Base-by-base conservation (phyloP, 768 basidiomycete species). In the Trametopsis cervina region DNA sequence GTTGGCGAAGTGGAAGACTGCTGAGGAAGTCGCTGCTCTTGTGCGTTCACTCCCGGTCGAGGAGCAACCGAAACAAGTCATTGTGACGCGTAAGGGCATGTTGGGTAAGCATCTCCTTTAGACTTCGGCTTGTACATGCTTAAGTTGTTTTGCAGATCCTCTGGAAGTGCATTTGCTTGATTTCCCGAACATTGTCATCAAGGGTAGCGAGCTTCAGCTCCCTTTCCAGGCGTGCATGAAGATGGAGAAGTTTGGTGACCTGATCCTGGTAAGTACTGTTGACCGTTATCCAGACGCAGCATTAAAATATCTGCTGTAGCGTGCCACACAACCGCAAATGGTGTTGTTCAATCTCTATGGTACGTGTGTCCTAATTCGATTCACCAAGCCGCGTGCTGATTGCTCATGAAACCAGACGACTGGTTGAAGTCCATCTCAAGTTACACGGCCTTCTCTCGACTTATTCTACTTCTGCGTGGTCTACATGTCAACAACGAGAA, bases 181-280 rank as follows among this genome's bases (percentile, higher is more conserved):
- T 70, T 99, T 99, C 85, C 96, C 96, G 44, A 99, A 99, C 69
- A 99, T 99, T 56, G 96, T 99, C 67, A 99, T 99, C 75, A 98
- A 98, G 71, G 96, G 96, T 49, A 93, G 89, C 56, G 96, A 99
- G 65, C 73, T 99, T 41, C 96, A 99, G 60, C 72, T 98, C 49
- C 96, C 96, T 0, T 99, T 99, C 93, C 95, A 98, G 69, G 95
- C 96, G 13, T 95, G 93, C 58, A 93, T 99, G 90, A 98, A 98
- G 75, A 94, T 98, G 86, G 96, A 99, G 78, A 97, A 98, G 69
- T 98, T 99, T 57, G 96, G 96, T 71, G 96, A 99, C 64, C 73
- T 99, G 53, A 97, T 97, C 55, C 65, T 97, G 64, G 85, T 84
- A 61, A 44, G 75, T 58, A 25, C 15, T 26, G n/a, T 22, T 35